Conservation (phyloP, 768 basidiomycete species). For the Boletus coccyginus region DNA sequence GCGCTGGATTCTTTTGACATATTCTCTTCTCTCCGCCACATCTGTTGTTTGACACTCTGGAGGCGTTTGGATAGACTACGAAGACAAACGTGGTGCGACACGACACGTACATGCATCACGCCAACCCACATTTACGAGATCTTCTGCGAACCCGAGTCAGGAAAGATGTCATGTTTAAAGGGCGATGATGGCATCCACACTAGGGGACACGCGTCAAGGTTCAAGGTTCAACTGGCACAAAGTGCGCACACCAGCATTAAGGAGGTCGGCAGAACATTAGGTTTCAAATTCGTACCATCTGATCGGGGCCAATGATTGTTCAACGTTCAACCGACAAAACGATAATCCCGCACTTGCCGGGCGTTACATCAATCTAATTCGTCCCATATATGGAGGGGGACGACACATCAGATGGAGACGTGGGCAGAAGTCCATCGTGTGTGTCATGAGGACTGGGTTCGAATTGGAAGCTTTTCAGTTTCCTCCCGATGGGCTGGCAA, state of each 20-base stretch:
- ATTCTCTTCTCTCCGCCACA: not conserved
- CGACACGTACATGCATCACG: not conserved
- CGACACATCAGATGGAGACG: not conserved
- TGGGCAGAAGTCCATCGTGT: not conserved
- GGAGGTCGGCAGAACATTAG: not conserved
- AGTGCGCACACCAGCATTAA: not conserved
- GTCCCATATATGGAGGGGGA: not conserved
- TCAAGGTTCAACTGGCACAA: not conserved
- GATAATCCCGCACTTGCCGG: not conserved
- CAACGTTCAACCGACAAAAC: not conserved
- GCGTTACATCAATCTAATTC: not conserved
- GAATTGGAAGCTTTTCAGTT: not conserved
- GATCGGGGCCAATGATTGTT: not conserved
- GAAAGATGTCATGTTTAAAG: not conserved
- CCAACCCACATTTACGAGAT: not conserved
- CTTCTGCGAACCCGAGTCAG: not conserved
- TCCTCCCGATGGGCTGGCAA: not conserved
- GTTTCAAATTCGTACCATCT: constrained; percentile 5
- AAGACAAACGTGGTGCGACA: not conserved
- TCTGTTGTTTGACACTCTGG: not conserved
- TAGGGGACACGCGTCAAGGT: not conserved
- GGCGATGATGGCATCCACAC: not conserved
- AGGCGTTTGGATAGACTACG: not conserved
- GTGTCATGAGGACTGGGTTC: not conserved
- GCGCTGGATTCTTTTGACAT: not conserved